Base-by-base conservation (phyloP, 2,329 filamentous ascomycete genomes). In the Epichloe baconii region DNA sequence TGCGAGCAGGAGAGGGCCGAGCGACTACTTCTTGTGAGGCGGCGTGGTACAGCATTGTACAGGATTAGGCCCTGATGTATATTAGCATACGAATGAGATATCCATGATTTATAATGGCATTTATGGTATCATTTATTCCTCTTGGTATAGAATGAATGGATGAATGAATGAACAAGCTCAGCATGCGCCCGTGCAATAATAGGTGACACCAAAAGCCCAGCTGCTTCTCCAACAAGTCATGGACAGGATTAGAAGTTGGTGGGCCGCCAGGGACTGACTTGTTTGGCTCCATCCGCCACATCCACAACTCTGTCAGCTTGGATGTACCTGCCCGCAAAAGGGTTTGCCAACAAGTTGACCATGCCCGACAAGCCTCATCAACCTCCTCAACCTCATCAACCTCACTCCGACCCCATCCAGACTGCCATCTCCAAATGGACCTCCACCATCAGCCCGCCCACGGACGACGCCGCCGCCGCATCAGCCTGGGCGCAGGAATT, bases 11-110 rank as follows among this genome's bases (percentile, higher is more conserved):
- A 74, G 81, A 56, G 80, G 82, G 31, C 79, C 82, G 15, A 79
- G 79, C 49, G 83, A 86, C 63, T 86, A 86, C 69, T 86, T 86
- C 69, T 69, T 86, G 62, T 85, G 56, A 68, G 58, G 59, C 61
- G 54, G 56, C 54, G 54, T 59, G 55, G 59, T 57, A 56, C 54
- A 57, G 38, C 53, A 57, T 53, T 54, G 56, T 49, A 52, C 58
- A 55, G 53, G 60, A 55, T 54, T 36, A 45, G n/a, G 55, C 60
- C 59, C 59, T 62, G 60, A 66, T 70, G 67, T 69, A 69, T 61
- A 68, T 60, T 70, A 70, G 62, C 64, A 64, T 62, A 64, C 64
- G 65, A 62, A 66, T 61, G 66, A 67, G 67, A 70, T 70, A 69
- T 66, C 67, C 67, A 60, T 62, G 62, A 60, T 59, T 59, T 58